Percentiles rank a stretch among this genome's conserved stretches.
These are phyloP conservation scores for Tuber brumale DNA, from an alignment of 495 filamentous ascomycete genomes.

Conservation along the genomic window DNA sequence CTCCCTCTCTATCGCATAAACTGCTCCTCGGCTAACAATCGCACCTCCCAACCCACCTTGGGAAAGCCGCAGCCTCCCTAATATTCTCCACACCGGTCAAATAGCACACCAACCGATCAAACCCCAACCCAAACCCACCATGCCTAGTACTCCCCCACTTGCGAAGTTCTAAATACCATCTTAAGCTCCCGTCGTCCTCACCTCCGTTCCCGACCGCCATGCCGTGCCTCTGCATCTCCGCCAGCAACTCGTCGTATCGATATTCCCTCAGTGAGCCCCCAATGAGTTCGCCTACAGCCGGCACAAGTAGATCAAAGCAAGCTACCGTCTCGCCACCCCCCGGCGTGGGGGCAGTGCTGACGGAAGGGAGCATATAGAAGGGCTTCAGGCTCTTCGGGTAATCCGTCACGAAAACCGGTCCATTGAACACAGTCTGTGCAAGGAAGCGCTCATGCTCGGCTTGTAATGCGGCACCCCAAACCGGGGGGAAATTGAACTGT, in stretches of 20 bases:
- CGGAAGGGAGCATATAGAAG: conserved; percentile 75
- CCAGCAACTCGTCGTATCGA: conserved; percentile 60
- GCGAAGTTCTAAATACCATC: conserved; percentile 93
- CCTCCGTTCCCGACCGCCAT: conserved; percentile 10
- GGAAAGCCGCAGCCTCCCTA: conserved; percentile 81
- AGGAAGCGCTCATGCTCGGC: conserved; percentile 91
- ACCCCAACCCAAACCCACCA: conserved; percentile 89
- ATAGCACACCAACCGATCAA: conserved; percentile 84
- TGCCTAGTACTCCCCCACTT: conserved; percentile 93
- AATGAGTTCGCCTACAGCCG: conserved; percentile 79
- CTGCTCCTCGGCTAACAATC: conserved; percentile 58
- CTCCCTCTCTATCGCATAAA: background rate
- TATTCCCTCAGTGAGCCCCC: conserved; percentile 94
- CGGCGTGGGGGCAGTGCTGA: conserved; percentile 13
- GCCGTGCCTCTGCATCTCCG: conserved; percentile 64
- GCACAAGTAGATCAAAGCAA: conserved; percentile 92
- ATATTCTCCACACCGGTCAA: conserved; percentile 77
- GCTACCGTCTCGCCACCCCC: conserved; percentile 58
- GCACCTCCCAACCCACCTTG: conserved; percentile 82
- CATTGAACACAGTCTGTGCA: conserved; percentile 59
- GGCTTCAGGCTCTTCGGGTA: conserved; percentile 82
- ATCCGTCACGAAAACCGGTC: conserved; percentile 85
- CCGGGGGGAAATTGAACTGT: conserved; percentile 59
- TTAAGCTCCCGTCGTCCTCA: conserved; percentile 53
- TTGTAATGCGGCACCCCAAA: conserved; percentile 69